Evolutionary conservation across 2,329 filamentous ascomycete species (phyloP), one percentile per base, ranked within the genome.

Genomic region (Exophiala alcalophila): DNA sequence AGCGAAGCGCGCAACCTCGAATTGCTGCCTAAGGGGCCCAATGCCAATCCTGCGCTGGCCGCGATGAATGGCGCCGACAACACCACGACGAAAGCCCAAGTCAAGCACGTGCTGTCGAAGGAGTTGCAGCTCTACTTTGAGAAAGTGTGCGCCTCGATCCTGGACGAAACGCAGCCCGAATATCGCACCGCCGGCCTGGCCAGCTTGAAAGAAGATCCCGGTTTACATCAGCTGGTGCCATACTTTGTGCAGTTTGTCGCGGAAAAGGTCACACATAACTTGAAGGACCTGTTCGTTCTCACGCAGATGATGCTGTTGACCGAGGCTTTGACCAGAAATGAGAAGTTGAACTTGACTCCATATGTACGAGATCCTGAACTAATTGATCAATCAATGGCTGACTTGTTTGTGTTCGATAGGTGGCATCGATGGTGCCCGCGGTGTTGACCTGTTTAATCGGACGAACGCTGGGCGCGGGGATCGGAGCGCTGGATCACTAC

Each of bases 91-190:
- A 91, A 91, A 62, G 91, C 92, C 2, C 76, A 90, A 9, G 90
- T 98, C 53, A 97, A 97, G 68, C 92, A 98, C 62, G 85, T 96
- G 34, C 78, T 98, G 30, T 94, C 88, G 53, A 94, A 95, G 67
- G 92, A 98, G 67, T 80, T 97, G 15, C 89, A 94, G 51, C 79
- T 97, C 23, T 96, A 96, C 71, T 98, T 97, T 61, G 89, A 96
- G 61, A 95, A 94, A 65, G 88, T 97, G 46, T 90, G 89, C 63
- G 78, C 78, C 36, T 91, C 92, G 8, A 78, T 98, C 32, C 76
- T 96, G 47, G 88, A 97, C 64, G 87, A 94, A 55, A 83, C 81
- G 37, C 87, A 86, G 10, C 89, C 94, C 52, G 85, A 94, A 51
- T 82, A 94, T 61, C 84, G 91, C 39, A 80, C 84, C 35, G 89